Evolutionary conservation across 139 green algal species (phyloP).

Genomic region (Diplosphaera chodatii): DNA sequence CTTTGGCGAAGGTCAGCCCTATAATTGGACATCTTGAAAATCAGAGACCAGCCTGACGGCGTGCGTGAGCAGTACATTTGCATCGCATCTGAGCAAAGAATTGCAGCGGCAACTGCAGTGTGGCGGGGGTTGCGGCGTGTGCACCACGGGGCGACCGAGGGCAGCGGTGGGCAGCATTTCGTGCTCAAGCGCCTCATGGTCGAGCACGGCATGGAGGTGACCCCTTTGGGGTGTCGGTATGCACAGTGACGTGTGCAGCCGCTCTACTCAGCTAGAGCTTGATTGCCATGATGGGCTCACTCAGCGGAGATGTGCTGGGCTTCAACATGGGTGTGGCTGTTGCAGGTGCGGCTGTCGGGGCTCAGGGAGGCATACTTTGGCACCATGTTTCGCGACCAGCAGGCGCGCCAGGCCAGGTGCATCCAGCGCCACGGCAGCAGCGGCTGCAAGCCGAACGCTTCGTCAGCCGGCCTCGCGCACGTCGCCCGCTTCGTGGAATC

Average conservation of each 20-base stretch:
- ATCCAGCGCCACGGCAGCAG: neutral
- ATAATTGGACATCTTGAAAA: too few relatives aligned
- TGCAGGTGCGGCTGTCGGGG: slow-evolving; percentile 27
- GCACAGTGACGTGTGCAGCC: too few relatives aligned
- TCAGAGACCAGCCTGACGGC: too few relatives aligned
- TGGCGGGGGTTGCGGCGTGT: slow-evolving; percentile 32
- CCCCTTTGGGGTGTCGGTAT: neutral
- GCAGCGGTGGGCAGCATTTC: slow-evolving; percentile 13
- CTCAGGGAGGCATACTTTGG: slow-evolving; percentile 70
- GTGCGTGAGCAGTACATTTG: too few relatives aligned
- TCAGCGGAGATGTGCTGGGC: too few relatives aligned
- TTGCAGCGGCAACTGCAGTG: slow-evolving; percentile 18
- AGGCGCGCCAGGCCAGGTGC: neutral
- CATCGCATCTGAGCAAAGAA: too few relatives aligned
- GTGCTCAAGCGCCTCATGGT: slow-evolving; percentile 60
- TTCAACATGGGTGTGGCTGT: too few relatives aligned
- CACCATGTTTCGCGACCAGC: slow-evolving; percentile 26
- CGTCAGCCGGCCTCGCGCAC: slow-evolving; percentile 15
- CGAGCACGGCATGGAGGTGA: slow-evolving; percentile 21
- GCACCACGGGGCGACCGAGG: neutral
- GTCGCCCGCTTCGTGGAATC: slow-evolving; percentile 51
- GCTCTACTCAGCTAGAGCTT: too few relatives aligned
- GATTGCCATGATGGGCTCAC: too few relatives aligned
- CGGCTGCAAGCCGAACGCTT: neutral
- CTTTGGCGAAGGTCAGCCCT: slow-evolving; percentile 44